Conservation (phyloP, 2,329 filamentous ascomycete species). For the Westerdykella ornata region DNA sequence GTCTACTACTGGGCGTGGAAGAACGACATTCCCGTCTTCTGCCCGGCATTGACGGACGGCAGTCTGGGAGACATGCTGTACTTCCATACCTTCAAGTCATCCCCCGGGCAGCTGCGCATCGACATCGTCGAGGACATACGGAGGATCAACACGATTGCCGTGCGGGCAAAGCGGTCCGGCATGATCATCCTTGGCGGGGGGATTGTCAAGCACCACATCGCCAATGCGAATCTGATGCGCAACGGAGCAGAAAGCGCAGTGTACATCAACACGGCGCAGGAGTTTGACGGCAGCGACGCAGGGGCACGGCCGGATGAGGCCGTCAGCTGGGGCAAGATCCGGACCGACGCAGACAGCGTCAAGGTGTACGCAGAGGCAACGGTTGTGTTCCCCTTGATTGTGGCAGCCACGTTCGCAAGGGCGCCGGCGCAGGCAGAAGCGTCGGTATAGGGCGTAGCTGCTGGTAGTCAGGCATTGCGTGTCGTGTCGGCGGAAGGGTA, state of each 20-base stretch:
- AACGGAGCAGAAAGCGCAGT: constrained; percentile 96
- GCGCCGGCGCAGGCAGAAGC: constrained; percentile 1
- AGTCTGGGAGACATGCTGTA: constrained; percentile 97
- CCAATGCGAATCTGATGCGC: constrained; percentile 94
- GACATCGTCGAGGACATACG: constrained; percentile 94
- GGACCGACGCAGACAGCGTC: constrained; percentile 75
- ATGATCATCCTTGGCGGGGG: constrained; percentile 96
- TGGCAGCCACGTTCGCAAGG: constrained; percentile 59
- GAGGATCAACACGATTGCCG: constrained; percentile 83
- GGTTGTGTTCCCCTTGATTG: constrained; percentile 60
- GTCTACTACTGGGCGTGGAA: constrained; percentile 98
- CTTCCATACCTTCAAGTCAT: constrained; percentile 92
- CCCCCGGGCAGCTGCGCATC: constrained; percentile 71
- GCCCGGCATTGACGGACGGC: constrained; percentile 89
- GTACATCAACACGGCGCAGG: constrained; percentile 94
- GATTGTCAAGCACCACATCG: constrained; percentile 96
- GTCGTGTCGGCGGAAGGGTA: too few species aligned
- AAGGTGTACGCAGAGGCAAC: constrained; percentile 72
- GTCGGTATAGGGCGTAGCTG: neutral
- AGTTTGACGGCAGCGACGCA: constrained; percentile 96
- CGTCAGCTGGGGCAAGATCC: constrained; percentile 98
- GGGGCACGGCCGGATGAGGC: constrained; percentile 93
- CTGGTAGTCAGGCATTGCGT: too few species aligned
- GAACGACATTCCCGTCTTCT: constrained; percentile 96
- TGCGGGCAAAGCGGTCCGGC: constrained; percentile 77